A percentile compares a stretch with the other conserved stretches of the same genome.
Conservation (phyloP, 1,284 basidiomycete species). For the Rhizoctonia solani region DNA sequence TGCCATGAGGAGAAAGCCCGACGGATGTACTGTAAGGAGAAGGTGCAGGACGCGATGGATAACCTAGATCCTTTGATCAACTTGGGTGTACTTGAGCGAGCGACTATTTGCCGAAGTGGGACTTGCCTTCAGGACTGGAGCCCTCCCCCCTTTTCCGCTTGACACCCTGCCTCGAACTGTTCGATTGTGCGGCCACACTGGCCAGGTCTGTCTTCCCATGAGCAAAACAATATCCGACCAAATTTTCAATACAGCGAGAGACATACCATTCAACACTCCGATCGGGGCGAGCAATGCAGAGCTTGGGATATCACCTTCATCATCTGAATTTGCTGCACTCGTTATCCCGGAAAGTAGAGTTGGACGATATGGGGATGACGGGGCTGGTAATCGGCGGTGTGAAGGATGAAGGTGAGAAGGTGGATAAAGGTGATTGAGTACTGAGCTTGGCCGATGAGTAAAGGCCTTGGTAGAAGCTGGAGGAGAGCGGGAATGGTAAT, state of each 20-base stretch:
- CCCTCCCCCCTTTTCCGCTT: slow-evolving; percentile 19
- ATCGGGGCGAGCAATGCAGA: slow-evolving; percentile 40
- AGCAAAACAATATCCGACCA: too few relatives aligned
- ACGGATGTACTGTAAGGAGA: not conserved
- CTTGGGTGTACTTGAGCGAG: too few relatives aligned
- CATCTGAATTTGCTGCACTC: slow-evolving; percentile 39
- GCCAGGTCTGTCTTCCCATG: too few relatives aligned
- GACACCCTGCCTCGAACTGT: slow-evolving; percentile 4
- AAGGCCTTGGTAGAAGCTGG: slow-evolving; percentile 2
- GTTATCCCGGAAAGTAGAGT: slow-evolving; percentile 13
- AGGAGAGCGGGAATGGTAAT: slow-evolving; percentile 12
- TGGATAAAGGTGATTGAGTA: not conserved
- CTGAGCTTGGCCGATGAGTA: not conserved
- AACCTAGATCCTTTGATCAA: too few relatives aligned
- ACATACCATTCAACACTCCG: slow-evolving; percentile 39
- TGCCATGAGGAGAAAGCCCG: not conserved
- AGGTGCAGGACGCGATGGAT: not conserved
- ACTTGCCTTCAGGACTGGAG: slow-evolving; percentile 5
- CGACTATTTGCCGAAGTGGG: too few relatives aligned
- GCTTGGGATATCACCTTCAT: slow-evolving; percentile 40
- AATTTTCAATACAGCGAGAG: not conserved
- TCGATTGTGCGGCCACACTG: slow-evolving; percentile 32
- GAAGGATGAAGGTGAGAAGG: not conserved
- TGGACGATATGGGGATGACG: slow-evolving; percentile 15
- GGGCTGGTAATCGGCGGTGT: slow-evolving; percentile 3